Base-by-base conservation (phyloP, 257 asterid species). In the Thymus mandschuricus region DNA sequence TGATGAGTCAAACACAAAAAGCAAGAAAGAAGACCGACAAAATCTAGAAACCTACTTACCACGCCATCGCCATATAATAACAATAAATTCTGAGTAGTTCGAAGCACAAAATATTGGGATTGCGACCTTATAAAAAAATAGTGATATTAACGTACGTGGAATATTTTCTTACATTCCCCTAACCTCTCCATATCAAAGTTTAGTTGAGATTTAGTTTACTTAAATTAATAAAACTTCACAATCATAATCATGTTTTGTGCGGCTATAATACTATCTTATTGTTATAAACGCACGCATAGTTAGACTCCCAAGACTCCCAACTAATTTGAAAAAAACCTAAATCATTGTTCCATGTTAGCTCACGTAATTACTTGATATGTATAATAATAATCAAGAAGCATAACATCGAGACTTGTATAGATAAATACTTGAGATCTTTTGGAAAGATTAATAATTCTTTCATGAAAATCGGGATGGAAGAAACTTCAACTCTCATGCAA, bases 41-140 rank as follows among this genome's bases (percentile, higher is more conserved):
- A 66, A 49, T 66, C 60, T 66, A 64, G 11, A 45, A 45, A 5
- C 69, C 69, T 64, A 45, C 69, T 45, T 64, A 11, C 69, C 69
- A 64, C 66, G 66, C 50, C 31, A 60, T 60, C 49, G 6, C 8
- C 15, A 5, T 60, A 60, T 60, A 29, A 56, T 11, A 34, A 34
- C 4, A 4, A 2, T 38, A 35, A 15, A 60, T 38, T 60, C n/a
- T 60, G 8, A 8, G 3, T n/a, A 35, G 0, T 44, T 64, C 43
- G 2, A 45, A 28, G 29, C 54, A 41, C 1, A 64, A 45, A 11
- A 45, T 11, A 27, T 12, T 29, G 64, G 28, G 51, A 60, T 48
- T 5, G 8, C 43, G 21, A 10, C n/a, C 51, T 38, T 60, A 59
- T 10, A 33, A 10, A 6, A 35, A n/a, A 35, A n/a, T n/a, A 60